Base-by-base conservation (phyloP, 1,139 yeast species). In the Torulaspora globosa region DNA sequence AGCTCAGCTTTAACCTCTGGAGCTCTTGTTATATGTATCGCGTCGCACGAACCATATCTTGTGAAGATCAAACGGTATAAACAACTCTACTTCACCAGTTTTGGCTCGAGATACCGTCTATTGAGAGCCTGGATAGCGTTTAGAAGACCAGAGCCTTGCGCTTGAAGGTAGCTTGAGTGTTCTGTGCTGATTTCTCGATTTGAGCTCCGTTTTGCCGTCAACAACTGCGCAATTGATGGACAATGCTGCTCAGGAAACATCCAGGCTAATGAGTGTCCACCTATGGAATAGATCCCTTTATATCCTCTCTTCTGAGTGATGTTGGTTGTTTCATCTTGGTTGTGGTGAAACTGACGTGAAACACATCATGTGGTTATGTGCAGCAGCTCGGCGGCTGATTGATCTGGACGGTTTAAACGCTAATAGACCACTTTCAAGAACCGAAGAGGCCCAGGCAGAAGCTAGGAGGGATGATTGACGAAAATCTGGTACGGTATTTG, bases 401-500 rank as follows among this genome's bases (percentile, higher is more conserved):
- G 28, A 21, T 34, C 11, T 19, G 10, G 6, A 34, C 11, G n/a
- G 12, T 34, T n/a, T 2, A 31, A 16, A 7, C 27, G 12, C 2
- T 34, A 6, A 23, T 26, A 26, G 2, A 26, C 29, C 29, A 14
- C 28, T 34, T 19, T 29, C 21, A 21, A 30, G 39, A 2, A 21
- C 12, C 12, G 6, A 31, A 11, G 34, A 24, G 11, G 21, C 19
- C 16, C 32, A 28, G 12, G 12, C 11, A 5, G 9, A 18, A 8
- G 9, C 30, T n/a, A 7, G 3, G 3, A 7, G 30, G 10, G 34
- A 41, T 34, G 44, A 9, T 41, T 5, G 32, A 41, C 23, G 18
- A 28, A 12, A 26, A 29, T 14, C 14, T 60, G n/a, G 49, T 58
- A 6, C 32, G 42, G 2, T 61, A 53, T 41, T 39, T 61, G 32